These are phyloP conservation scores for Forsythia viridissima DNA, from an alignment of 257 asterid species.

Conservation along the genomic window DNA sequence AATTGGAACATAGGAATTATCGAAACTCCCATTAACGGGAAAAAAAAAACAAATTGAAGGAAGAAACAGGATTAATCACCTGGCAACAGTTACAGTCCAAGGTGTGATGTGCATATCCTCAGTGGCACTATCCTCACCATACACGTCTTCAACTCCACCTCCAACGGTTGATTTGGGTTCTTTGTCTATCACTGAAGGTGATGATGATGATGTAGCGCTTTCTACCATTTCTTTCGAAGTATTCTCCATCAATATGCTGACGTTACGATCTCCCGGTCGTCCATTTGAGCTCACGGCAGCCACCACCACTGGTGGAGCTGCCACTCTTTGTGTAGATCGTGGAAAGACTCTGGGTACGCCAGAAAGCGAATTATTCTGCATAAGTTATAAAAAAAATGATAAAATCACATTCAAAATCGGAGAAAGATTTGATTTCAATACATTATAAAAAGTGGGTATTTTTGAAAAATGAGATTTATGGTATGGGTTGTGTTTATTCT, in stretches of 20 bases:
- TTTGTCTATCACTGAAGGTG: conserved; percentile 27
- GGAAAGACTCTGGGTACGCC: conserved; percentile 64
- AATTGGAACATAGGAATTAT: conserved; percentile 32
- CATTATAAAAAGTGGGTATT: conserved; percentile 17
- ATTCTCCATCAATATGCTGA: conserved; percentile 63
- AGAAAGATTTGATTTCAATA: background rate
- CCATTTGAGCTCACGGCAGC: conserved; percentile 75
- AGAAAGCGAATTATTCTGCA: conserved; percentile 65
- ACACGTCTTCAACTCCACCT: conserved; percentile 74
- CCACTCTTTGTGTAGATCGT: conserved; percentile 52
- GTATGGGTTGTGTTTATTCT: conserved; percentile 17
- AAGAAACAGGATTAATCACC: conserved; percentile 37
- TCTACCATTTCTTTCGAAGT: conserved; percentile 56
- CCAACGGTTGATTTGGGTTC: conserved; percentile 45
- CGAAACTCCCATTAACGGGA: background rate
- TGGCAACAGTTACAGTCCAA: conserved; percentile 73
- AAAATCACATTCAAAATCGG: conserved; percentile 8
- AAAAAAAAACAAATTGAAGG: background rate
- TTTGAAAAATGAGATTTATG: background rate
- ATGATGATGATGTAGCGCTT: conserved; percentile 22
- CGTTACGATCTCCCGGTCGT: conserved; percentile 65
- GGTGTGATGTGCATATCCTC: conserved; percentile 75
- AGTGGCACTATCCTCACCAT: conserved; percentile 84
- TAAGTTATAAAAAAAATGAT: background rate
- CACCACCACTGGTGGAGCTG: conserved; percentile 51